Evolutionary conservation across 176 grass and related monocot species (phyloP).

Genomic region (Musa itinerans): DNA sequence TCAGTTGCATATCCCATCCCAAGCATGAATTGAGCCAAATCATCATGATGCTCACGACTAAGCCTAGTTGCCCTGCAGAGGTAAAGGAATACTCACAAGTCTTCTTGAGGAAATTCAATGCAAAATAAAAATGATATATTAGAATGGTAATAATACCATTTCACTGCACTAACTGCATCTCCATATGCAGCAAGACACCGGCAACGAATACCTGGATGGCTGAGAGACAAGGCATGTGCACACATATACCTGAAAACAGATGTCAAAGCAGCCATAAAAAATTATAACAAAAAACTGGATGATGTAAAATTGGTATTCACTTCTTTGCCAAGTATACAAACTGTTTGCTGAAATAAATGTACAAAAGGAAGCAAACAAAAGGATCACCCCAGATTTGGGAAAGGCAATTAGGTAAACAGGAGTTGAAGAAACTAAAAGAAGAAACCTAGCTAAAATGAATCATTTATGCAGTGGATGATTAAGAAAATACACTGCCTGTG

Average conservation of each 20-base stretch:
- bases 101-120: slow-evolving; percentile 2
- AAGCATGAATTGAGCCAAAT: slow-evolving; percentile 98
- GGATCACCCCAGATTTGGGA: too few species aligned
- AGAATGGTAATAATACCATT: slow-evolving; percentile 51
- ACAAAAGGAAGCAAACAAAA: neutral
- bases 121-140: slow-evolving; percentile 9
- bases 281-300: neutral
- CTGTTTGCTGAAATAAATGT: neutral
- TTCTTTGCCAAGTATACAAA: neutral
- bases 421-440: too few species aligned
- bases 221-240: slow-evolving; percentile 95
- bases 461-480: too few species aligned
- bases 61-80: slow-evolving; percentile 88
- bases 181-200: slow-evolving; percentile 96
- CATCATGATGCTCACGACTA: slow-evolving; percentile 93
- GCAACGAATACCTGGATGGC: slow-evolving; percentile 96
- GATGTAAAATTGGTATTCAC: neutral
- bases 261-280: neutral
- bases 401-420: too few species aligned
- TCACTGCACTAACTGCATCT: slow-evolving; percentile 97
- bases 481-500: too few species aligned
- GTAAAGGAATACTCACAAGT: slow-evolving; percentile 12
- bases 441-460: too few species aligned
- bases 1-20: slow-evolving; percentile 99
- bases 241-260: slow-evolving; percentile 76